Conservation (phyloP, 2,329 filamentous ascomycete species). For the Colletotrichum aenigma region DNA sequence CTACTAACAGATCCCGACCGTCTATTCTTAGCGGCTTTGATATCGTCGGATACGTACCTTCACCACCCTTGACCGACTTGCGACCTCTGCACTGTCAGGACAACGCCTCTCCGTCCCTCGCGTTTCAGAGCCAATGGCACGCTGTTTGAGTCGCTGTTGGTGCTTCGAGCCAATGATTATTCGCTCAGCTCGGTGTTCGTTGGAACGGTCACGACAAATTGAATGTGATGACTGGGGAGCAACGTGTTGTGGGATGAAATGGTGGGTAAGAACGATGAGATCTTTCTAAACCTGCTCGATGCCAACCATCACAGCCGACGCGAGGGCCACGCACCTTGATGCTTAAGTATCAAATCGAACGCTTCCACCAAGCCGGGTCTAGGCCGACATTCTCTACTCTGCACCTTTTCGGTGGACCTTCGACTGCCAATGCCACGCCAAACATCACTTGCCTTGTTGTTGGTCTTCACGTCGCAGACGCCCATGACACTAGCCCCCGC, state of each 20-base stretch:
- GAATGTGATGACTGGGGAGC: not conserved
- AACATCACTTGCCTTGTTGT: not conserved
- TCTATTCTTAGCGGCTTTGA: constrained; percentile 11
- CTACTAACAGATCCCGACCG: not conserved
- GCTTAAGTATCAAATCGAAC: not conserved
- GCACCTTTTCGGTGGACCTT: not conserved
- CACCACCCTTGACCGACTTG: not conserved
- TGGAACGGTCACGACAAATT: not conserved
- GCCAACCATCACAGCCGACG: not conserved
- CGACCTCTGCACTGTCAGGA: constrained; percentile 2
- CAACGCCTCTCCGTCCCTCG: not conserved
- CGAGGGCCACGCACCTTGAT: not conserved
- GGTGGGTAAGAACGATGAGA: not conserved
- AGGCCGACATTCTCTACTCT: not conserved
- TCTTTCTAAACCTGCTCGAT: not conserved
- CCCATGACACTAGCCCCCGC: not conserved
- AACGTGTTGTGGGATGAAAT: not conserved
- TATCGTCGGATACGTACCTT: not conserved
- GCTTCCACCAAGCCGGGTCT: not conserved
- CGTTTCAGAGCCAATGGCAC: constrained; percentile 12
- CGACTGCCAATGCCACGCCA: not conserved
- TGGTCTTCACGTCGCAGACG: not conserved
- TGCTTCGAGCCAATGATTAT: not conserved
- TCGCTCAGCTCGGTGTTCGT: not conserved
- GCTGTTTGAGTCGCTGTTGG: not conserved